These are phyloP conservation scores for Komagataea norvegica DNA, from an alignment of 1,139 yeast species.

Conservation along the genomic window DNA sequence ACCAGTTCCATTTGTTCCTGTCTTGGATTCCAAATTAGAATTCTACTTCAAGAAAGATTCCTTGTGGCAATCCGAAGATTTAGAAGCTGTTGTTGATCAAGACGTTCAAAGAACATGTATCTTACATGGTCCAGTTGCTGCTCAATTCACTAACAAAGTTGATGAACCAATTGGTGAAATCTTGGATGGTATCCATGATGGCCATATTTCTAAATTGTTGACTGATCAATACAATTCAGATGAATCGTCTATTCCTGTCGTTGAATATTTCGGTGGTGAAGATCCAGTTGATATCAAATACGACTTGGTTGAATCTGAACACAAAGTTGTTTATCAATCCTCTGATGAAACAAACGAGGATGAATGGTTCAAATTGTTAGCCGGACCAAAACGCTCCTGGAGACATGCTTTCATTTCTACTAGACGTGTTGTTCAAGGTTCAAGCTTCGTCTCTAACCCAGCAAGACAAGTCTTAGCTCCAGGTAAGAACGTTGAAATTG, in stretches of 20 bases:
- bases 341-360: conserved; percentile 48
- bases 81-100: conserved; percentile 91
- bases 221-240: conserved; percentile 70
- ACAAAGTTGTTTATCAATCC: conserved; percentile 42
- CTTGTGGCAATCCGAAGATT: conserved; percentile 96
- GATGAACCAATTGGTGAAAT: conserved; percentile 92
- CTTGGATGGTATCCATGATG: conserved; percentile 83
- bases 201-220: conserved; percentile 71
- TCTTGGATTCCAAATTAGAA: conserved; percentile 89
- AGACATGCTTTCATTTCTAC: conserved; percentile 84
- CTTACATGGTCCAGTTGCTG: conserved; percentile 97
- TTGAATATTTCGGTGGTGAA: conserved; percentile 83
- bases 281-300: conserved; percentile 40
- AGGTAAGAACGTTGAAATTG: conserved; percentile 57
- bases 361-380: conserved; percentile 76
- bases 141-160: conserved; percentile 79
- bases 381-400: conserved; percentile 81
- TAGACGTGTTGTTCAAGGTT: conserved; percentile 78
- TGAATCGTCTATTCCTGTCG: conserved; percentile 68
- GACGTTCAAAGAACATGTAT: conserved; percentile 99
- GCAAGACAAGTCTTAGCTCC: conserved; percentile 79
- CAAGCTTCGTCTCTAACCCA: conserved; percentile 74
- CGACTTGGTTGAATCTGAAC: conserved; percentile 31
- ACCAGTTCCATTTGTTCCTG: conserved; percentile 98
- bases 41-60: conserved; percentile 97